phyloP scores from a whole-genome alignment of 305 asterid genomes.

The Solanum hybrid region DNA sequence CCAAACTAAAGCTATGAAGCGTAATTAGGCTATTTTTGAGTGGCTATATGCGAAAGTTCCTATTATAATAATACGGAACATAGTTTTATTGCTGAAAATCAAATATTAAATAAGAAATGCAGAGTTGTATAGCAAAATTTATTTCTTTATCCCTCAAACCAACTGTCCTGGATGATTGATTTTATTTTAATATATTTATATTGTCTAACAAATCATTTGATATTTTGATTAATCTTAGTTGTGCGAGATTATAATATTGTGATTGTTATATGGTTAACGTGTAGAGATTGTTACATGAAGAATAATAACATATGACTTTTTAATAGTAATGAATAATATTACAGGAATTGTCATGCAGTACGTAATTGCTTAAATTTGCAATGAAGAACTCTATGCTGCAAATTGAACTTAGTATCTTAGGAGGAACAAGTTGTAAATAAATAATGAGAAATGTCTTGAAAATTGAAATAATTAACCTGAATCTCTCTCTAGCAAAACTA shows the following conservation, averaged over 20 bases:
- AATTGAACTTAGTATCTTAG: background rate
- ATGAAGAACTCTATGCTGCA: background rate
- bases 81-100: background rate
- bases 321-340: background rate
- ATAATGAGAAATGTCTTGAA: background rate
- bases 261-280: background rate
- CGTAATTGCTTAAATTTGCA: background rate
- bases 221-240: background rate
- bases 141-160: background rate
- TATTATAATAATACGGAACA: background rate
- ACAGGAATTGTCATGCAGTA: background rate
- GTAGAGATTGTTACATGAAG: background rate
- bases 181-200: no score
- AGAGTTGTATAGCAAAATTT: background rate
- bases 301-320: background rate
- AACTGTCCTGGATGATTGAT: background rate
- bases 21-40: no score
- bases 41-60: no score
- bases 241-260: background rate
- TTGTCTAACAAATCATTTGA: background rate
- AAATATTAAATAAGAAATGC: background rate
- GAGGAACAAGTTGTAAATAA: no score
- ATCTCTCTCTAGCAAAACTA: background rate
- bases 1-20: no score
- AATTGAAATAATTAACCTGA: background rate